Percentiles rank a stretch among this genome's conserved stretches.
These are phyloP conservation scores for Bruguiera gymnorhiza DNA, from an alignment of 345 rosid genomes.

Conservation along the genomic window DNA sequence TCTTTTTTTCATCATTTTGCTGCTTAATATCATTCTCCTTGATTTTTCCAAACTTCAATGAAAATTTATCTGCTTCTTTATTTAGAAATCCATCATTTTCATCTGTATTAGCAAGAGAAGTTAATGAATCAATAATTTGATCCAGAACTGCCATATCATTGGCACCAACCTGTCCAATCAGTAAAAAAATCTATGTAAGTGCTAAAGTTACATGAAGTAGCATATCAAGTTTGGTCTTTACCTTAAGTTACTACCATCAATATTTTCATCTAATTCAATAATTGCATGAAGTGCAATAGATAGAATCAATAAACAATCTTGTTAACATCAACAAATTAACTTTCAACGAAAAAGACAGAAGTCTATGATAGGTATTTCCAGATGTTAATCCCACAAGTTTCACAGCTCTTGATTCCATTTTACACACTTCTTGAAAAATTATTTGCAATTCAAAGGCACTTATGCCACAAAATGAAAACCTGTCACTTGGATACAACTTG, in stretches of 20 bases:
- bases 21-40: conserved; percentile 38
- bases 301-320: background rate
- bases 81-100: conserved; percentile 29
- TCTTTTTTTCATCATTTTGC: conserved; percentile 34
- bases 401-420: background rate
- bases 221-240: background rate
- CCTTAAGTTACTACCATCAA: background rate
- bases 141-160: conserved; percentile 69
- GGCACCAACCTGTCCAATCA: conserved; percentile 73
- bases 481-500: background rate
- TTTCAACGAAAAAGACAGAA: background rate
- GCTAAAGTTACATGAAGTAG: background rate
- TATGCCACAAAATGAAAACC: background rate
- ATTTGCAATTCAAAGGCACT: background rate
- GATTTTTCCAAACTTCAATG: conserved; percentile 49
- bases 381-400: background rate
- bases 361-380: conserved; percentile 2
- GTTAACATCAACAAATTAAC: background rate
- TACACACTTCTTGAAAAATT: background rate
- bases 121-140: conserved; percentile 83
- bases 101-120: conserved; percentile 62
- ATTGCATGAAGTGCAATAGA: too few relatives aligned
- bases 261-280: background rate
- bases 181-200: conserved; percentile 18
- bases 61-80: conserved; percentile 41